Evolutionary conservation across 345 rosid species (phyloP).

Genomic region (Arabis alpina): DNA sequence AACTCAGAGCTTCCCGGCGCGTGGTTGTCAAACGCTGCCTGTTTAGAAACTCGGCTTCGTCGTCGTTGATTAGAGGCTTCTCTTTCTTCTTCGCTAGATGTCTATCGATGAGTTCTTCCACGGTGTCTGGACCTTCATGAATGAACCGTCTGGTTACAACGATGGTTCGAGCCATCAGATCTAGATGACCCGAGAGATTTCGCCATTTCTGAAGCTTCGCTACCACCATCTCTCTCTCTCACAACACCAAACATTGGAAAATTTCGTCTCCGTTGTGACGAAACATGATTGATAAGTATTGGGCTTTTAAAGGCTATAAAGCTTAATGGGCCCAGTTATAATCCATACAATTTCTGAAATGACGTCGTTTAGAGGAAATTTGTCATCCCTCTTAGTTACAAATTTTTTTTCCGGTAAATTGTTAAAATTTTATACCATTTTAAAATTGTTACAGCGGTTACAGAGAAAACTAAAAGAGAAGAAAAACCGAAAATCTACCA

Average conservation of each 20-base stretch:
- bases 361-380: background rate
- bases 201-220: constrained; percentile 57
- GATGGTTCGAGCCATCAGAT: background rate
- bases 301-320: constrained; percentile 15
- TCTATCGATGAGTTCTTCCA: constrained; percentile 81
- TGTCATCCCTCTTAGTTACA: too few species aligned
- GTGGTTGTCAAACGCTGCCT: constrained; percentile 68
- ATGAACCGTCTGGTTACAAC: constrained; percentile 36
- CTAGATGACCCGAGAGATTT: constrained; percentile 28
- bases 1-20: constrained; percentile 73
- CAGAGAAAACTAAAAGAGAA: too few species aligned
- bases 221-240: constrained; percentile 45
- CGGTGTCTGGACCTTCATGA: constrained; percentile 81
- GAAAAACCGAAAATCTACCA: too few species aligned
- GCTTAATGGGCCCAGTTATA: background rate
- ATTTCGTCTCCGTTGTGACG: background rate
- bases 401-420: too few species aligned
- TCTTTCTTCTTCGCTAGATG: constrained; percentile 70
- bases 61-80: constrained; percentile 53
- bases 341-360: background rate
- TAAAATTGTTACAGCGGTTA: too few species aligned
- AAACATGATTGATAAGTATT: background rate
- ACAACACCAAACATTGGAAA: background rate
- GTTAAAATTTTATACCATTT: too few species aligned
- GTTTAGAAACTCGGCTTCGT: constrained; percentile 62